Evolutionary conservation across 2,329 filamentous ascomycete species (phyloP), one percentile per base, ranked within the genome.

Genomic region (Penicillium sp.): DNA sequence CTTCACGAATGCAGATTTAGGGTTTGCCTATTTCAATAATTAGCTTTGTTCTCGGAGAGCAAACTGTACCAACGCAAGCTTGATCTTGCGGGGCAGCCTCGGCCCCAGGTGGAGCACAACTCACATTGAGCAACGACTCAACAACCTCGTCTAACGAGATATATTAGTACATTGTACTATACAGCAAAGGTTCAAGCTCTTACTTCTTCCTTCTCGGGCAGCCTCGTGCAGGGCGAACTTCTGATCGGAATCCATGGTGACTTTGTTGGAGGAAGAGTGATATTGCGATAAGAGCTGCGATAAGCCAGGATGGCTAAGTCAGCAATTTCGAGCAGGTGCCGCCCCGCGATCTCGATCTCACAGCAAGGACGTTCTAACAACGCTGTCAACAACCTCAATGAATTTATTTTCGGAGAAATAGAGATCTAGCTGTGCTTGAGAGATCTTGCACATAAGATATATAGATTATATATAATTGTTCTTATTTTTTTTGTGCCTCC

Each of bases 181-280:
- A 41, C 40, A 34, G 40, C 43, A 9, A 3, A 53, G 39, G 7
- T 29, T 33, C 8, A 49, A 21, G 61, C 82, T 71, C 82, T 71
- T 82, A 96, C 92, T 82, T 79, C 86, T 89, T 41, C 92, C 92
- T 73, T 96, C 91, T 55, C 92, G 84, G 60, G 89, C 88, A 41
- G 93, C 93, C 64, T 90, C 90, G 71, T 97, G 93, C 43, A 97
- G 87, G 29, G 91, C 89, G 66, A 87, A 97, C 67, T 88, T 73
- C 47, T 78, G 74, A 53, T 76, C 72, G 11, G 72, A 60, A 57
- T 76, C 69, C 75, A 78, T 79, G 39, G 74, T 56, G 63, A 49
- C 56, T 58, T 48, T 25, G 51, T 46, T 55, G 47, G 39, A 52
- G 50, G 57, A 60, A 45, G 41, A 40, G 52, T 36, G 60, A 57